These are phyloP conservation scores for Acephala macrosclerotiorum DNA, from an alignment of 2,329 filamentous ascomycete species.

Conservation along the genomic window DNA sequence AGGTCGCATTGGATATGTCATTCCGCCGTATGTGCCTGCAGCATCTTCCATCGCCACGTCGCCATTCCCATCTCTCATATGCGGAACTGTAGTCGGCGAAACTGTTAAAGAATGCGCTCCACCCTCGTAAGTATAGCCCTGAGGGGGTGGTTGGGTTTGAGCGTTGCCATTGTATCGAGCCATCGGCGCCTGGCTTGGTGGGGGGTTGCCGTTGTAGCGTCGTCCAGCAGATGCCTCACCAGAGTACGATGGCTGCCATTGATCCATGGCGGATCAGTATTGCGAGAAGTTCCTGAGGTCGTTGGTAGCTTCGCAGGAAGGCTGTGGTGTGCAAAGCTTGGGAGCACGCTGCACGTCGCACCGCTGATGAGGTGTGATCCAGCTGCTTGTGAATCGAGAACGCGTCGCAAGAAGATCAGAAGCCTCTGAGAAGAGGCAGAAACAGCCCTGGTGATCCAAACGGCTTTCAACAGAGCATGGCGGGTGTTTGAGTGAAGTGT, in stretches of 20 bases:
- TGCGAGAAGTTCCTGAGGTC: conserved; percentile 11
- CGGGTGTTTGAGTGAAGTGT: conserved; percentile 11
- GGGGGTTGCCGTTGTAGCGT: conserved; percentile 61
- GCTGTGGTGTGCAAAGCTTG: conserved; percentile 18
- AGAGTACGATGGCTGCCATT: conserved; percentile 71
- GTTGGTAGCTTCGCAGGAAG: conserved; percentile 14
- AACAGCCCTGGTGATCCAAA: conserved; percentile 36
- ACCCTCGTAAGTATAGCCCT: conserved; percentile 70
- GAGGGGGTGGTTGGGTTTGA: conserved; percentile 56
- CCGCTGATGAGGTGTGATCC: conserved; percentile 22
- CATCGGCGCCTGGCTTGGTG: conserved; percentile 54
- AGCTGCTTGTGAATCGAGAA: conserved; percentile 22
- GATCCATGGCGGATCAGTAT: conserved; percentile 55
- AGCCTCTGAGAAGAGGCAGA: conserved; percentile 40
- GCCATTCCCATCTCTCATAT: conserved; percentile 71
- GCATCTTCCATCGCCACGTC: conserved; percentile 89
- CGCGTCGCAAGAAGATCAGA: conserved; percentile 38
- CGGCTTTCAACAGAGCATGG: conserved; percentile 43
- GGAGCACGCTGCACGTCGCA: conserved; percentile 24
- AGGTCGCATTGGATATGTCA: conserved; percentile 85
- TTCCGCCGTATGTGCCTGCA: conserved; percentile 80
- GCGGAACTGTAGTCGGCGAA: conserved; percentile 57
- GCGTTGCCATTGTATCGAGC: conserved; percentile 49
- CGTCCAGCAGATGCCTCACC: conserved; percentile 70
- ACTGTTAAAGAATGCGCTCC: conserved; percentile 60